Evolutionary conservation across 2,329 filamentous ascomycete species (phyloP).

Genomic region (Colletotrichum sp.): DNA sequence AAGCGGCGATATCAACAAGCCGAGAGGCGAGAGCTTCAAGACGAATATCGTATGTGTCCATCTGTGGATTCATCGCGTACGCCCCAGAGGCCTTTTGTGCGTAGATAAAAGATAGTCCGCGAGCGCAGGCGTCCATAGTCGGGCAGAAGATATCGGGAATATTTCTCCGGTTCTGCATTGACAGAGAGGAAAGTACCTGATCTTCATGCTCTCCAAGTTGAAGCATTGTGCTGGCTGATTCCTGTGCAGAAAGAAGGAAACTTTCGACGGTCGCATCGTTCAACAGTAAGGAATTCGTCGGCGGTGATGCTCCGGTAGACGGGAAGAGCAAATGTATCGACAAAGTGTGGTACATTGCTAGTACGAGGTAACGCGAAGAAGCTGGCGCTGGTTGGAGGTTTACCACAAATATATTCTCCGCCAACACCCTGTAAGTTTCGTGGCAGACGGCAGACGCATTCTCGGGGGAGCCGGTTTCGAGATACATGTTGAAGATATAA

Average conservation of each 20-base stretch:
- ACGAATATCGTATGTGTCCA: background rate
- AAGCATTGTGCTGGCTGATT: background rate
- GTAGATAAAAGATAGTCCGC: background rate
- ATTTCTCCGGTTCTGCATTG: background rate
- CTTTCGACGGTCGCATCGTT: background rate
- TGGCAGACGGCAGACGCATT: background rate
- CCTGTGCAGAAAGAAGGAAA: background rate
- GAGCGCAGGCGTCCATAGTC: background rate
- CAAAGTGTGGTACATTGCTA: background rate
- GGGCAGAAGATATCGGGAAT: background rate
- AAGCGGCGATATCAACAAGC: background rate
- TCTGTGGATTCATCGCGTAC: background rate
- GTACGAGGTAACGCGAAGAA: background rate
- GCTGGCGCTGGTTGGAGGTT: background rate
- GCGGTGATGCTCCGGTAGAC: background rate
- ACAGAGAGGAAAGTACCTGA: fast-evolving
- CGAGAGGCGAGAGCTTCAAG: background rate
- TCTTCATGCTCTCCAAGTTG: background rate
- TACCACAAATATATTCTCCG: background rate
- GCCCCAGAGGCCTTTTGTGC: background rate
- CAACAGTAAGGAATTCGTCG: background rate
- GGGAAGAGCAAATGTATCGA: background rate
- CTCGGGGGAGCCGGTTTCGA: background rate
- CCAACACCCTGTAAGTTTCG: background rate
- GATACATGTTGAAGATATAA: background rate